phyloP scores from a whole-genome alignment of 2,329 filamentous ascomycete genomes.

The Colletotrichum shisoi region DNA sequence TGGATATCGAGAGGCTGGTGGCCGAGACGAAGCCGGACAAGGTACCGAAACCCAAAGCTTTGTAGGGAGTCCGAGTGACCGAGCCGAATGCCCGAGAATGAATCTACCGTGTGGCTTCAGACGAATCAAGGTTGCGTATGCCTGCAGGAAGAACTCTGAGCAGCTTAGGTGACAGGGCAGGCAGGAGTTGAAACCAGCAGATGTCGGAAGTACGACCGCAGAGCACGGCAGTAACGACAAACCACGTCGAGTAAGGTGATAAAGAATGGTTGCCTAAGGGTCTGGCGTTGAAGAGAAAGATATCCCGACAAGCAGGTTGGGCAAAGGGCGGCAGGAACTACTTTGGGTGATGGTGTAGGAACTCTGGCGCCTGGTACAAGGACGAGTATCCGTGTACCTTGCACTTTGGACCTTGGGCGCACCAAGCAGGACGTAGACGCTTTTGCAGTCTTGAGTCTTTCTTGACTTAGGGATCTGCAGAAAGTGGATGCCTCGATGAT shows the following conservation, averaged over 20 bases:
- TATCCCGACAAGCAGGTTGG: conserved; percentile 10
- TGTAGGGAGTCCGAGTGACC: conserved; percentile 14
- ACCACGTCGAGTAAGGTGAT: not conserved
- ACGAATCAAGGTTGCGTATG: conserved; percentile 28
- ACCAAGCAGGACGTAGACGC: conserved; percentile 13
- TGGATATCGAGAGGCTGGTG: conserved; percentile 1
- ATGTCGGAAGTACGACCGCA: conserved; percentile 2
- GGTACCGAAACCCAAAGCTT: conserved; percentile 13
- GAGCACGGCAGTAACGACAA: not conserved
- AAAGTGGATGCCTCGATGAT: conserved; percentile 25
- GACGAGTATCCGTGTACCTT: not conserved
- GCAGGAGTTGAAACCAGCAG: conserved; percentile 12
- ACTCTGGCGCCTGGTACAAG: not conserved
- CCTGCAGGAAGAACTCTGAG: conserved; percentile 19
- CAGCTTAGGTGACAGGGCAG: conserved; percentile 22
- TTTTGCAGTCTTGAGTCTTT: not conserved
- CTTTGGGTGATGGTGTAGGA: conserved; percentile 8
- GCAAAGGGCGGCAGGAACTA: not conserved
- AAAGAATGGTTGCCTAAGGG: not conserved
- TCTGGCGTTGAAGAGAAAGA: not conserved
- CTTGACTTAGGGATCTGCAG: conserved; percentile 19
- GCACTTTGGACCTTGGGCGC: not conserved
- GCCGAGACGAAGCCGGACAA: conserved; percentile 22
- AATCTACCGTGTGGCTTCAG: conserved; percentile 16
- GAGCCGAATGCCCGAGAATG: conserved; percentile 5